These are phyloP conservation scores for Bipolaris victoriae DNA, from an alignment of 2,329 filamentous ascomycete genomes.

Conservation along the genomic window DNA sequence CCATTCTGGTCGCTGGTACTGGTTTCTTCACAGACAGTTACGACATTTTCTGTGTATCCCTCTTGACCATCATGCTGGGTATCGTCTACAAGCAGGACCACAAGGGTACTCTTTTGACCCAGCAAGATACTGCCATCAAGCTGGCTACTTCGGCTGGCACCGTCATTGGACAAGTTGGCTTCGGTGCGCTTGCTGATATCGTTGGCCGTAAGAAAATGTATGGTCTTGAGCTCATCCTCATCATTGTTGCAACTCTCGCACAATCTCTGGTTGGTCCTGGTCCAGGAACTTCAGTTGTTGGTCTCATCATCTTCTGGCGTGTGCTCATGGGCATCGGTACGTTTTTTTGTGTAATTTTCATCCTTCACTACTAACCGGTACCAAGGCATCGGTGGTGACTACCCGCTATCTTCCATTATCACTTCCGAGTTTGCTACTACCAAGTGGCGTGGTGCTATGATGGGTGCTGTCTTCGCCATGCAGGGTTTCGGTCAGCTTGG, in stretches of 20 bases:
- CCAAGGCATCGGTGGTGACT: constrained; percentile 68
- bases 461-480: constrained; percentile 53
- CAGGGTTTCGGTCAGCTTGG: constrained; percentile 52
- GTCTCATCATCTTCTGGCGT: constrained; percentile 51
- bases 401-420: constrained; percentile 82
- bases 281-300: constrained; percentile 46
- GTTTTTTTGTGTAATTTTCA: constrained; percentile 47
- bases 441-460: constrained; percentile 51
- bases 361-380: constrained; percentile 9
- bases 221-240: constrained; percentile 58
- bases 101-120: constrained; percentile 62
- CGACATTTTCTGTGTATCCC: constrained; percentile 60
- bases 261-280: constrained; percentile 45
- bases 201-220: constrained; percentile 86
- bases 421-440: constrained; percentile 63
- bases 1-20: constrained; percentile 78
- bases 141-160: constrained; percentile 83
- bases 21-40: constrained; percentile 89
- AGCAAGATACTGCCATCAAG: constrained; percentile 84
- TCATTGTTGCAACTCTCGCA: constrained; percentile 49
- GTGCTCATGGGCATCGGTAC: constrained; percentile 50
- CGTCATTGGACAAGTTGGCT: constrained; percentile 80
- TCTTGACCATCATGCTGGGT: constrained; percentile 69
- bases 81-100: constrained; percentile 71
- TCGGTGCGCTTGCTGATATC: constrained; percentile 67